A percentile compares a stretch with the other conserved stretches of the same genome.
phyloP scores from a whole-genome alignment of 176 grass and related monocot genomes.

The Oryza officinalis region DNA sequence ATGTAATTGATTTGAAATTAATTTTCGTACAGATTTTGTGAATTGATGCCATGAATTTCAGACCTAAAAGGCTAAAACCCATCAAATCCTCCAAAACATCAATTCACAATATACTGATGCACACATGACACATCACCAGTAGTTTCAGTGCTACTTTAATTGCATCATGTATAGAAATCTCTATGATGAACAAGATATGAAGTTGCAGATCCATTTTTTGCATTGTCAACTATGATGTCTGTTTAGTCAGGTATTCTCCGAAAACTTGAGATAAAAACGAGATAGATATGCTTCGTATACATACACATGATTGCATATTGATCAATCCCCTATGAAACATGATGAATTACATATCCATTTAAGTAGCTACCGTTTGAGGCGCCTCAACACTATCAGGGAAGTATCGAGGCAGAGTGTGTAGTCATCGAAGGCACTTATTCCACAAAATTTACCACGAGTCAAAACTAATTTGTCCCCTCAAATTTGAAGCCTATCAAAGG shows the following conservation, averaged over 20 bases:
- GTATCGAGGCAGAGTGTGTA: slow-evolving; percentile 25
- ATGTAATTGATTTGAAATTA: no score
- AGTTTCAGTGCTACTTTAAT: slow-evolving; percentile 8
- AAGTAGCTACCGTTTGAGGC: slow-evolving; percentile 24
- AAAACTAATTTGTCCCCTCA: slow-evolving; percentile 11
- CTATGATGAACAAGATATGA: not conserved
- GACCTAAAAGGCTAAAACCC: no score
- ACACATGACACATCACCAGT: not conserved
- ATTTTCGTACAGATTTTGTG: no score
- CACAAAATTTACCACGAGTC: slow-evolving; percentile 47
- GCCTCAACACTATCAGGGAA: slow-evolving; percentile 22
- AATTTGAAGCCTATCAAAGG: slow-evolving; percentile 8
- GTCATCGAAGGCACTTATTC: slow-evolving; percentile 47
- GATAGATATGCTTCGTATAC: slow-evolving; percentile 30
- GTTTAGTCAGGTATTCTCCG: slow-evolving; percentile 13
- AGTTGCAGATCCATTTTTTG: not conserved
- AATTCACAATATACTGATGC: not conserved
- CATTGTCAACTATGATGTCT: not conserved
- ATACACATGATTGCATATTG: slow-evolving; percentile 42
- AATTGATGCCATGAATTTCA: no score
- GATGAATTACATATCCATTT: slow-evolving; percentile 32
- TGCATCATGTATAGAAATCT: not conserved
- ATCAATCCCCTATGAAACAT: slow-evolving; percentile 36
- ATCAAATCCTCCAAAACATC: not conserved
- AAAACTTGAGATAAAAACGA: slow-evolving; percentile 6